Base-by-base conservation (phyloP, 2,329 filamentous ascomycete species). In the Ilyonectria mors-panacis region DNA sequence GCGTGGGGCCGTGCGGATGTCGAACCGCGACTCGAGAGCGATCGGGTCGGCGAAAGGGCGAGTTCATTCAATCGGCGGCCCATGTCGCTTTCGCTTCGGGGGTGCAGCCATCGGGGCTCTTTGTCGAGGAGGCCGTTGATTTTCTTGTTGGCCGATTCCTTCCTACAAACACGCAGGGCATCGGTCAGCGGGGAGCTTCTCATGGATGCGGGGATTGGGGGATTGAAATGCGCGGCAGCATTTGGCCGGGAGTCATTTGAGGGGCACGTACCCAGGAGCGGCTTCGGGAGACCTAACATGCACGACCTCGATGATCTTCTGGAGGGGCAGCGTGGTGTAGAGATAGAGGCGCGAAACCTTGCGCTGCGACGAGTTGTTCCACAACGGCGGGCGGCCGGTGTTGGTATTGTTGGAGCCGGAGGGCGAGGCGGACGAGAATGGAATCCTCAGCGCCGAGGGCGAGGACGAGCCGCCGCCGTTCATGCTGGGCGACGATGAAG, bases 71-170 rank as follows among this genome's bases (percentile, higher is more conserved):
- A 81, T 30, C 87, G 86, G 35, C 83, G 81, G 50, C 79, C 79
- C 83, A 88, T 87, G 58, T 89, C 87, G 19, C 82, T 80, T 12
- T 83, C 79, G 39, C 80, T 83, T 66, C 83, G 84, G 1, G 88
- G 87, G 21, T 86, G 85, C 56, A 89, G 80, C 83, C 87, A 89
- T 74, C 88, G 83, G 33, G 87, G 86, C 42, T 90, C 86, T 67
- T 89, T 88, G 69, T 88, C 87, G 35, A 90, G 82, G 67, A 88
- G 83, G 8, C 81, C 80, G 60, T 86, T 86, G 69, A 89, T 84
- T 23, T 85, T 88, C 78, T 90, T 89, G 73, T 88, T 87, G 37
- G 85, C 87, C 30, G 88, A 89, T 71, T 89, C 87, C 71, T 85
- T 85, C 42, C 87, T 88, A 63, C 65, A 60, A 60, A 21, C 28